phyloP scores from a whole-genome alignment of 31 red algal genomes.

The Odonthalia washingtoniensis region DNA sequence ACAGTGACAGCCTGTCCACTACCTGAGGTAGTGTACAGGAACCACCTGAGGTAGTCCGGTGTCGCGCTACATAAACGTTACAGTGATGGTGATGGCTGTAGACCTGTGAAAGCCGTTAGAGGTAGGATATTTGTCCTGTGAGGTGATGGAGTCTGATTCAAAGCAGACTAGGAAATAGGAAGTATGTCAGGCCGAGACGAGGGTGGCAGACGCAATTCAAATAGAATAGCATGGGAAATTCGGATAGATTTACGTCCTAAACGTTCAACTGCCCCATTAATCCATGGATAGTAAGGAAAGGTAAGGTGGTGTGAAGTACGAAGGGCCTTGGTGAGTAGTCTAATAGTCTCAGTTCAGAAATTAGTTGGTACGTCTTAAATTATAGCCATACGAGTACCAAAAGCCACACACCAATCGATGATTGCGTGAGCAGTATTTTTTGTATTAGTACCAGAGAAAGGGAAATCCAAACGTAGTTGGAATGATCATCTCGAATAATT shows the following conservation, averaged over 20 bases:
- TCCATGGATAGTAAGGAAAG: background rate
- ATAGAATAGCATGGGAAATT: background rate
- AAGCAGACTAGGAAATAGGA: background rate
- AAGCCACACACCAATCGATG: background rate
- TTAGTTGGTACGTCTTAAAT: constrained; percentile 1
- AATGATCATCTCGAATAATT: too few species aligned
- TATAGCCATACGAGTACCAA: background rate
- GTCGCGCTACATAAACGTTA: background rate
- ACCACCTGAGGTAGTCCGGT: too few species aligned
- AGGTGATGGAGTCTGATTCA: background rate
- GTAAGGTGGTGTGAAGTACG: constrained; percentile 10
- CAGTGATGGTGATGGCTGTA: background rate
- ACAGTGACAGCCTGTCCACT: too few species aligned
- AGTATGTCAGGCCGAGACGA: background rate
- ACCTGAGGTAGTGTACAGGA: too few species aligned
- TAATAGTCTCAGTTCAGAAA: background rate
- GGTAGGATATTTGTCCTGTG: background rate
- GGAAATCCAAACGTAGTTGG: background rate
- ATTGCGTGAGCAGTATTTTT: background rate
- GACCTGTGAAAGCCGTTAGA: background rate
- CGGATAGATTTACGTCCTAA: background rate
- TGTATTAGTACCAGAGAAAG: background rate
- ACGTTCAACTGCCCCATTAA: background rate
- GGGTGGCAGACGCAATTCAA: background rate
- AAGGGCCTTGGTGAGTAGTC: background rate